A percentile compares a stretch with the other conserved stretches of the same genome.
phyloP scores from a whole-genome alignment of 1,139 yeast genomes.

The Pichia sp. region DNA sequence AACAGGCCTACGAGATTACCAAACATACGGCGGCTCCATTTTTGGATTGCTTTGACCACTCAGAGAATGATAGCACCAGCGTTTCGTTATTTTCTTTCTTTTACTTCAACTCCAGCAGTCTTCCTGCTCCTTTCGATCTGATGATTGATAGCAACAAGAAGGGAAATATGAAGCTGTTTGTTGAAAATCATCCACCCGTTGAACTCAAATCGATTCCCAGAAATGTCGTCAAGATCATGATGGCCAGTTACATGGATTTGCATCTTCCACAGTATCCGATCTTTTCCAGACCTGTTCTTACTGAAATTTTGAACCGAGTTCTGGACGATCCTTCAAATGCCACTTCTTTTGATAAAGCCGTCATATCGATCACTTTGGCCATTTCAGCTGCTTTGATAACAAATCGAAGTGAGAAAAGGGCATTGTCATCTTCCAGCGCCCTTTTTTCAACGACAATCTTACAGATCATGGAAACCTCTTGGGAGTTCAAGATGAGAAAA shows the following conservation, averaged over 20 bases:
- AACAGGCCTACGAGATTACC: slow-evolving; percentile 10
- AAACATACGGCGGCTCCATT: slow-evolving; percentile 13
- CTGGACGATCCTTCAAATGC: slow-evolving; percentile 5
- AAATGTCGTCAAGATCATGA: slow-evolving; percentile 12
- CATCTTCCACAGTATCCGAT: slow-evolving; percentile 18
- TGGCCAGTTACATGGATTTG: slow-evolving; percentile 13
- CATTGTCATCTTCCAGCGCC: slow-evolving; percentile 16
- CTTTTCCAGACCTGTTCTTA: slow-evolving; percentile 10
- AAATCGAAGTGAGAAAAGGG: slow-evolving; percentile 16
- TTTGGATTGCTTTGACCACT: slow-evolving; percentile 7
- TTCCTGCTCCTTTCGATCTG: slow-evolving; percentile 18
- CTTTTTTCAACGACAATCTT: slow-evolving; percentile 14
- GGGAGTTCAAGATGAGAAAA: slow-evolving; percentile 12
- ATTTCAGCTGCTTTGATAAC: slow-evolving; percentile 18
- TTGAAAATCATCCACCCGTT: slow-evolving; percentile 14
- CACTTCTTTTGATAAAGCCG: slow-evolving; percentile 13
- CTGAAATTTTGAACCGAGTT: slow-evolving; percentile 6
- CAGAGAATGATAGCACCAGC: slow-evolving; percentile 3
- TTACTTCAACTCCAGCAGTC: slow-evolving; percentile 14
- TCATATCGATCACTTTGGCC: slow-evolving; percentile 14
- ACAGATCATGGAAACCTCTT: slow-evolving; percentile 8
- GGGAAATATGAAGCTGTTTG: slow-evolving; percentile 13
- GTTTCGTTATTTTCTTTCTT: slow-evolving; percentile 4
- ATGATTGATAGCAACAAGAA: slow-evolving; percentile 9
- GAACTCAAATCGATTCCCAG: slow-evolving; percentile 14